Conservation (phyloP, 1,284 basidiomycete species). For the Exobasidium cylindrosporum region DNA sequence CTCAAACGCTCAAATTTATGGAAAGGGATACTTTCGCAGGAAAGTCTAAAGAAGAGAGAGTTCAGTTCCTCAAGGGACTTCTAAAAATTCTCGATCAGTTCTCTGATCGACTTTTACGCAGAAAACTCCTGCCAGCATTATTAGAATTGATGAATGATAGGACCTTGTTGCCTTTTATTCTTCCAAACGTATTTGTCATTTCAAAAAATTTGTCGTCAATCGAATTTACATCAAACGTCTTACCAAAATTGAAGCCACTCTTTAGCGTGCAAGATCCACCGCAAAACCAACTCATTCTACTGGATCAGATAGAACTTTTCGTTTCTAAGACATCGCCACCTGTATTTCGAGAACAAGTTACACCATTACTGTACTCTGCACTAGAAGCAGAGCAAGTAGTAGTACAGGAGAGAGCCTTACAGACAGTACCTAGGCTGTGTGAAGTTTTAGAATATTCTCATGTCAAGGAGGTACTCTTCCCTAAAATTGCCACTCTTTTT, state of each 20-base stretch:
- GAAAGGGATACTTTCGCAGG: conserved; percentile 92
- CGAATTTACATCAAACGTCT: conserved; percentile 77
- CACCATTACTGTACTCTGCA: conserved; percentile 91
- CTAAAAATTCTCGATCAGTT: conserved; percentile 78
- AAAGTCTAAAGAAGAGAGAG: conserved; percentile 89
- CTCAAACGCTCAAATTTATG: conserved; percentile 92
- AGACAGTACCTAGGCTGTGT: conserved; percentile 78
- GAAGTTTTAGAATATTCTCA: conserved; percentile 73
- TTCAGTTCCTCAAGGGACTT: conserved; percentile 82
- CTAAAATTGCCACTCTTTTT: conserved; percentile 45
- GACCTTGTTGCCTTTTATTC: conserved; percentile 75
- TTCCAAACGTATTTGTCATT: conserved; percentile 97
- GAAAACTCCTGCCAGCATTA: conserved; percentile 92
- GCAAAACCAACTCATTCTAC: conserved; percentile 65
- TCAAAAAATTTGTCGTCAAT: conserved; percentile 65
- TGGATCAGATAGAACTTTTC: conserved; percentile 83
- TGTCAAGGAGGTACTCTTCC: conserved; percentile 51
- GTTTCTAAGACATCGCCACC: conserved; percentile 83
- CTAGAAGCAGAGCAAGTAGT: conserved; percentile 72
- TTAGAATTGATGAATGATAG: conserved; percentile 57
- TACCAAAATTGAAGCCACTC: conserved; percentile 84
- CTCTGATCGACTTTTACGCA: conserved; percentile 76
- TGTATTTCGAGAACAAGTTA: conserved; percentile 85
- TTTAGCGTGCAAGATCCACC: conserved; percentile 92
- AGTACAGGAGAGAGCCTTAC: conserved; percentile 89